Conservation (phyloP, 208 protist genomes). For the Acanthamoeba castellanii region DNA sequence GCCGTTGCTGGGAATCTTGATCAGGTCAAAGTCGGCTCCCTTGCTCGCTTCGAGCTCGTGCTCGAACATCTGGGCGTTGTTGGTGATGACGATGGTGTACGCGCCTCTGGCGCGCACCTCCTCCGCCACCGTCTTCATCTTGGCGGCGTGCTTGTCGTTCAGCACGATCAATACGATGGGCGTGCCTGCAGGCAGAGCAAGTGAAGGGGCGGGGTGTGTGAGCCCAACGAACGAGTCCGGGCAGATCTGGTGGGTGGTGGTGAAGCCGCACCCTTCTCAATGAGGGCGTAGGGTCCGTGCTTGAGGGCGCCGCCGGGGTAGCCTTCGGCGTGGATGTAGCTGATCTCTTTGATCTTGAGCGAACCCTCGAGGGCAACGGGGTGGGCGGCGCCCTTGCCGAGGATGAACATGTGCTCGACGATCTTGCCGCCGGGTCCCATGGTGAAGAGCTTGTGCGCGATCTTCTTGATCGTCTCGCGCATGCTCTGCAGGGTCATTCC, state of each 20-base stretch:
- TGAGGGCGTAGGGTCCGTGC: conserved; percentile 97
- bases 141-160: conserved; percentile 67
- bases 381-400: conserved; percentile 70
- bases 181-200: conserved; percentile 77
- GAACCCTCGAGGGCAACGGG: conserved; percentile 94
- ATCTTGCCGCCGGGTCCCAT: conserved; percentile 44
- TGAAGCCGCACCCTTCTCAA: conserved; percentile 91
- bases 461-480: conserved; percentile 74
- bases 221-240: not conserved
- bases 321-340: conserved; percentile 97
- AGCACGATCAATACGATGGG: conserved; percentile 93
- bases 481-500: conserved; percentile 80
- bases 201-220: not conserved
- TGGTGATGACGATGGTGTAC: conserved; percentile 89
- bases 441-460: conserved; percentile 83
- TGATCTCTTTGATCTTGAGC: conserved; percentile 97
- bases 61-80: conserved; percentile 66
- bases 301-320: conserved; percentile 95
- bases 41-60: conserved; percentile 60
- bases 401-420: conserved; percentile 44
- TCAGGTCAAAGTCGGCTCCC: conserved; percentile 91
- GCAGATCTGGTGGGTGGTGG: not conserved
- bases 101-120: conserved; percentile 94
- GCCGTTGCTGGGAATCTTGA: conserved; percentile 92
- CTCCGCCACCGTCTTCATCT: conserved; percentile 92